Percentiles rank a stretch among this genome's conserved stretches.
These are phyloP conservation scores for Arthrobotrys sinensis DNA, from an alignment of 2,329 filamentous ascomycete species.

Conservation along the genomic window DNA sequence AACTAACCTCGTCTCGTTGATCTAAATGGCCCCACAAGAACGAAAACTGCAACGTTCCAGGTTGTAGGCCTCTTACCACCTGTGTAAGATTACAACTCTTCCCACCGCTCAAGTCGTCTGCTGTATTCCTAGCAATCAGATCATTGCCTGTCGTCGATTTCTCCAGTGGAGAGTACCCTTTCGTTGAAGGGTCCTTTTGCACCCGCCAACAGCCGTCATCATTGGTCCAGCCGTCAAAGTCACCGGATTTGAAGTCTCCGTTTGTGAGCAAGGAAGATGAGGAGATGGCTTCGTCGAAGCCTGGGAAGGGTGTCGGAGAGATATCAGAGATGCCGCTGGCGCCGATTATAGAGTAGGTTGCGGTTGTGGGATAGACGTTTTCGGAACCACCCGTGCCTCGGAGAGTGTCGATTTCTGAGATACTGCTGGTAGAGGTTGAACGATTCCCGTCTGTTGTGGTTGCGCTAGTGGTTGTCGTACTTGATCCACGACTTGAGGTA, in stretches of 20 bases:
- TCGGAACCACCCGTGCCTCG: neutral
- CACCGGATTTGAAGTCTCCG: constrained; percentile 41
- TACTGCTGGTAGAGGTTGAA: constrained; percentile 1
- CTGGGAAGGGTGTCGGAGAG: constrained; percentile 32
- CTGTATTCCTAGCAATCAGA: constrained; percentile 28
- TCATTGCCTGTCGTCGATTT: constrained; percentile 25
- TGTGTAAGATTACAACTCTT: constrained; percentile 45
- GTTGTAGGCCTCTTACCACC: constrained; percentile 14
- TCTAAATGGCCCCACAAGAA: constrained; percentile 42
- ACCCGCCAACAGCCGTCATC: constrained; percentile 31
- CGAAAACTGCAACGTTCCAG: constrained; percentile 25
- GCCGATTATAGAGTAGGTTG: constrained; percentile 29
- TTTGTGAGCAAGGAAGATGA: constrained; percentile 34
- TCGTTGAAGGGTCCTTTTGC: constrained; percentile 21
- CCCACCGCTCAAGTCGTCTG: constrained; percentile 34
- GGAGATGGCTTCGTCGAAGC: constrained; percentile 33
- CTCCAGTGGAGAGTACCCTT: constrained; percentile 21
- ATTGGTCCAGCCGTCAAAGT: constrained; percentile 37
- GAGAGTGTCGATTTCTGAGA: constrained; percentile 15
- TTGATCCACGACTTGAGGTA: constrained; percentile 11
- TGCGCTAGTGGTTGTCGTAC: neutral
- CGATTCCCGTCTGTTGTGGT: neutral
- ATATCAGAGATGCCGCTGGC: constrained; percentile 31
- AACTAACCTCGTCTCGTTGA: constrained; percentile 12
- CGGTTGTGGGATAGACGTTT: constrained; percentile 29